Base-by-base conservation (phyloP, 2,329 filamentous ascomycete species). In the Cercospora zeae-maydis region DNA sequence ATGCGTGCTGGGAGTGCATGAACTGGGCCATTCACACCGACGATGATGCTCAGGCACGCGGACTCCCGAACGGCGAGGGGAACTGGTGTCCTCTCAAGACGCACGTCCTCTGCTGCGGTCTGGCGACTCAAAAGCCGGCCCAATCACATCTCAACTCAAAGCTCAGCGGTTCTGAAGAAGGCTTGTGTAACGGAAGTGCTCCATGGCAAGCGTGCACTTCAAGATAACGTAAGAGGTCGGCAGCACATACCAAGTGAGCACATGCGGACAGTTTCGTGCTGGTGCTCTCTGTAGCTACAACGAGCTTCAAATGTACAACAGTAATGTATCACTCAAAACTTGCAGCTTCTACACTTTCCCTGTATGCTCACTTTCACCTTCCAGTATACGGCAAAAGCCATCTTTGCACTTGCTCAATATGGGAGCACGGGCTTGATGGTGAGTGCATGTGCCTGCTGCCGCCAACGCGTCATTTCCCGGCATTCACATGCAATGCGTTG, bases 171-270 rank as follows among this genome's bases (percentile, higher is more conserved):
- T 27, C 24, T 16, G 30, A 37, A 37, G 31, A 49, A 55, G 27
- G 59, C 59, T 61, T 56, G 59, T 45, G 33, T 39, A 33, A 61
- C 51, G 52, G 59, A 61, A 61, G 59, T 61, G 59, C 59, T 61
- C 59, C 52, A 49, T 19, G 5, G 27, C 51, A 56, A 45, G 51
- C 37, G 33, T 45, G 21, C 39, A 45, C 39, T 45, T 7, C 39
- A 19, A 19, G 21, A 24, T 13, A 21, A 3, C 39, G 39, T 16
- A 45, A 11, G 19, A 42, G 39, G 19, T 45, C 19, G 10, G 39
- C 39, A 45, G n/a, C 21, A 45, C 39, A 45, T 16, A 11, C 39
- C 39, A 45, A 13, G 6, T 9, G 21, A 45, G 39, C 39, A 45
- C 39, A 45, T 45, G n/a, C 19, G 39, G 19, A 21, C 2, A 21